Evolutionary conservation across 148 eudicot genomes (phyloP).

Genomic region (Agrostemma githago): DNA sequence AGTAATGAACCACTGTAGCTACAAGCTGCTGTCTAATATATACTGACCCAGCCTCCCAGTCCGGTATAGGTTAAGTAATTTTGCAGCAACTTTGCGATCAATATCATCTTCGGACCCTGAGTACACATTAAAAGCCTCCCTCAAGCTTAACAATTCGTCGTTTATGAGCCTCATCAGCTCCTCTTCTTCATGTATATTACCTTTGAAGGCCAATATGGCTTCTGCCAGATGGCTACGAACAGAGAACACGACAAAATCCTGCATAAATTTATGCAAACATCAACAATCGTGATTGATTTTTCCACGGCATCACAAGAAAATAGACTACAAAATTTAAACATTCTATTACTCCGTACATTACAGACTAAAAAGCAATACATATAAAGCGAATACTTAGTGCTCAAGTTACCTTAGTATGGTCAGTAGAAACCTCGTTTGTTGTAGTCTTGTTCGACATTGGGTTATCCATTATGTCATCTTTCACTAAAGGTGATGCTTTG

Average conservation of each 20-base stretch:
- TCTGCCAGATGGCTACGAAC: conserved; percentile 49
- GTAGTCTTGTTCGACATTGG: conserved; percentile 21
- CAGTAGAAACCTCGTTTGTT: conserved; percentile 30
- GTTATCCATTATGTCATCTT: conserved; percentile 15
- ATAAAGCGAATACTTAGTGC: neutral
- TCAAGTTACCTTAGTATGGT: conserved; percentile 71
- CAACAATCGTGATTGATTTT: neutral
- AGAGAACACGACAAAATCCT: conserved; percentile 58
- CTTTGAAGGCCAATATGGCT: conserved; percentile 47
- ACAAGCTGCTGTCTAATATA: conserved; percentile 42
- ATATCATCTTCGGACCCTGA: conserved; percentile 29
- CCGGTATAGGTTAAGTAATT: conserved; percentile 70
- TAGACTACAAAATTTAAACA: neutral
- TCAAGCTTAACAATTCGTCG: conserved; percentile 38
- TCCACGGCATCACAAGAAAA: neutral
- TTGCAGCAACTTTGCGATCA: conserved; percentile 41
- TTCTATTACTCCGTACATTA: no score
- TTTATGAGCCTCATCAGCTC: conserved; percentile 47
- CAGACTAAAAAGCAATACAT: neutral
- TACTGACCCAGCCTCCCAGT: conserved; percentile 86
- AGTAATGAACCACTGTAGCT: neutral
- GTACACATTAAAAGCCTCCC: conserved; percentile 38
- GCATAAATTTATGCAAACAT: conserved; percentile 10
- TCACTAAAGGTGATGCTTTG: conserved; percentile 2
- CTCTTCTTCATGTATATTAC: conserved; percentile 38